Conservation (phyloP, 257 asterid genomes). For the Ballota nigra region DNA sequence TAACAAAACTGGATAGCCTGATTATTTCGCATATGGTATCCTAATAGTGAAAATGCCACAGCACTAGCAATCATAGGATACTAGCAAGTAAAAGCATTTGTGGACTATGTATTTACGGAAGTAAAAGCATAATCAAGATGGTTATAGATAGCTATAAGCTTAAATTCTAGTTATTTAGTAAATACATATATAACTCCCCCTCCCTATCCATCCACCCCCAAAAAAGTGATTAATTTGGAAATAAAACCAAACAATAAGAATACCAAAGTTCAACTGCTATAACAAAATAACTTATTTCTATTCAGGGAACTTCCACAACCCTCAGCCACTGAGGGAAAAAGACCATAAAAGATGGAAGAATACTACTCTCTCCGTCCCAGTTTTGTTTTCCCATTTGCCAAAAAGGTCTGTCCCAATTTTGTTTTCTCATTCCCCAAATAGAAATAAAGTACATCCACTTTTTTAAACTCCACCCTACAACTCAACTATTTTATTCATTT, state of each 20-base stretch:
- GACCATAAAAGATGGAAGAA: background rate
- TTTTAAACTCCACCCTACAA: too few species aligned
- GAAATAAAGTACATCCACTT: too few species aligned
- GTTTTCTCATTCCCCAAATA: too few species aligned
- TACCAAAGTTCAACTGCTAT: background rate
- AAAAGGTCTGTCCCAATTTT: too few species aligned
- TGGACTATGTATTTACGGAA: background rate
- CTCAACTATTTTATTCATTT: too few species aligned
- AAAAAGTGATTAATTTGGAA: background rate
- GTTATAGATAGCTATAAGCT: background rate
- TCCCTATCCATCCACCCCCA: background rate
- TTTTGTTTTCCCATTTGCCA: too few species aligned
- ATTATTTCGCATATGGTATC: background rate
- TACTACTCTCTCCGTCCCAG: too few species aligned
- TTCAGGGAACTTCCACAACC: background rate
- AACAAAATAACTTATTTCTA: background rate
- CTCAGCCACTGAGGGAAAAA: background rate
- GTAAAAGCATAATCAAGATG: background rate
- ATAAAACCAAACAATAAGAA: background rate
- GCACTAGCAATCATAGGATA: background rate
- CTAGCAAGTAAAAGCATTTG: background rate
- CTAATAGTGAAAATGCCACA: background rate
- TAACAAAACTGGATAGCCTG: slow-evolving; percentile 6
- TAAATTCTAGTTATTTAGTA: background rate
- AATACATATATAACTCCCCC: background rate